Percentiles rank a stretch among this genome's conserved stretches.
Evolutionary conservation across 169 alveolate genomes (phyloP).

Genomic region (Theileria sp.): DNA sequence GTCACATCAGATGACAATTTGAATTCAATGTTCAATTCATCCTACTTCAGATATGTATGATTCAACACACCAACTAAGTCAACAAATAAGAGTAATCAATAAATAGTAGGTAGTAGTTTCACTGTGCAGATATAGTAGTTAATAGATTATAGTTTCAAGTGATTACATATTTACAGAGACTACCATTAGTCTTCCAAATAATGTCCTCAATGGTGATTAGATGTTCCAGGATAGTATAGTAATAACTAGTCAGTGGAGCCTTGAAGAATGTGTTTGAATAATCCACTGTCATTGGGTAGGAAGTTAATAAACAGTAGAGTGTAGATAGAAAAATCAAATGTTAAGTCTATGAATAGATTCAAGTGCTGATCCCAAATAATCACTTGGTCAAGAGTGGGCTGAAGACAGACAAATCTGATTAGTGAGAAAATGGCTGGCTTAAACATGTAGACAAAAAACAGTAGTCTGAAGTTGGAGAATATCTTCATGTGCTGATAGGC

Average conservation of each 20-base stretch:
- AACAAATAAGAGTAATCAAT: too few relatives aligned
- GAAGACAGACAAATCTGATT: conserved; percentile 38
- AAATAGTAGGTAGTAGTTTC: too few relatives aligned
- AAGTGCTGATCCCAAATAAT: conserved; percentile 69
- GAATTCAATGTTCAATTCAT: too few relatives aligned
- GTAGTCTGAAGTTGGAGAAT: conserved; percentile 31
- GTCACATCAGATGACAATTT: too few relatives aligned
- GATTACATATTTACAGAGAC: too few relatives aligned
- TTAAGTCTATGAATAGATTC: conserved; percentile 52
- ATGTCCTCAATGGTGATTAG: background rate
- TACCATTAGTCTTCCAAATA: too few relatives aligned
- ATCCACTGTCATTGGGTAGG: conserved; percentile 42
- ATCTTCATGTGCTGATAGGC: conserved; percentile 44
- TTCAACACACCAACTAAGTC: too few relatives aligned
- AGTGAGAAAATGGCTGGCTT: conserved; percentile 59
- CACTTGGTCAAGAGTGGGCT: conserved; percentile 33
- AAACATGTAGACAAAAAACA: conserved; percentile 35
- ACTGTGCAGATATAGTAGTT: too few relatives aligned
- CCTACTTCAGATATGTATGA: too few relatives aligned
- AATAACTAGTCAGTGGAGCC: background rate
- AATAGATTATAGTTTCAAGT: too few relatives aligned
- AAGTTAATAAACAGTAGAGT: conserved; percentile 27
- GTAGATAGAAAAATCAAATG: conserved; percentile 31
- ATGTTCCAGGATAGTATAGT: background rate
- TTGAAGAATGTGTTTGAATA: conserved; percentile 55